Conservation (phyloP, 345 rosid genomes). For the sweet orange (Citrus sinensis) region DNA sequence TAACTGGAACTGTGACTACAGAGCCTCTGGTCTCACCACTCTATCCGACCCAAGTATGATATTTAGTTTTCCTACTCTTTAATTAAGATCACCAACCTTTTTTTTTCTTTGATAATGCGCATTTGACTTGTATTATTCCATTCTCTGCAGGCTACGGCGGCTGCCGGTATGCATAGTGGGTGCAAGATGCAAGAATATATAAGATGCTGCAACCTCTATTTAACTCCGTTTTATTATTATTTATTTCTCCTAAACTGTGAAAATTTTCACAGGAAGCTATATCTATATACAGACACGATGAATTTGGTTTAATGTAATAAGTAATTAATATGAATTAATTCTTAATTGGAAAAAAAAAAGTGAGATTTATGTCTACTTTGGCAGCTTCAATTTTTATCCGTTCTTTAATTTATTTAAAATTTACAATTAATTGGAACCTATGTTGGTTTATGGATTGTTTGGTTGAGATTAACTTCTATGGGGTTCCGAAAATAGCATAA, state of each 20-base stretch:
- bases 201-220: not conserved
- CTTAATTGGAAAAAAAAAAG: not conserved
- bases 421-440: not conserved
- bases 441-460: too few relatives aligned
- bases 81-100: not conserved
- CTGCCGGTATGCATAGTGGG: not conserved
- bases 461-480: too few relatives aligned
- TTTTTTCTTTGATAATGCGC: too few relatives aligned
- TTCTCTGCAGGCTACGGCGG: slow-evolving; percentile 11
- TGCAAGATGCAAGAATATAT: not conserved
- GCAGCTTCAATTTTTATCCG: not conserved
- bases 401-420: too few relatives aligned
- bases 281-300: too few relatives aligned
- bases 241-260: not conserved
- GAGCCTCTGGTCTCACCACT: slow-evolving; percentile 17
- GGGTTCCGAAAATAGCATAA: too few relatives aligned
- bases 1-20: slow-evolving; percentile 44
- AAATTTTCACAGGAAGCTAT: not conserved
- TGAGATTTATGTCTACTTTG: not conserved
- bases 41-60: slow-evolving; percentile 27
- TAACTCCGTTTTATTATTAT: too few relatives aligned
- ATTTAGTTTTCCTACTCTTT: not conserved
- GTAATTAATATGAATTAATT: not conserved
- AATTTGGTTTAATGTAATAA: too few relatives aligned
- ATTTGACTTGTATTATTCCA: not conserved